A percentile compares a stretch with the other conserved stretches of the same genome.
These are phyloP conservation scores for Xylogone sp. DNA, from an alignment of 2,329 filamentous ascomycete species.

Conservation along the genomic window DNA sequence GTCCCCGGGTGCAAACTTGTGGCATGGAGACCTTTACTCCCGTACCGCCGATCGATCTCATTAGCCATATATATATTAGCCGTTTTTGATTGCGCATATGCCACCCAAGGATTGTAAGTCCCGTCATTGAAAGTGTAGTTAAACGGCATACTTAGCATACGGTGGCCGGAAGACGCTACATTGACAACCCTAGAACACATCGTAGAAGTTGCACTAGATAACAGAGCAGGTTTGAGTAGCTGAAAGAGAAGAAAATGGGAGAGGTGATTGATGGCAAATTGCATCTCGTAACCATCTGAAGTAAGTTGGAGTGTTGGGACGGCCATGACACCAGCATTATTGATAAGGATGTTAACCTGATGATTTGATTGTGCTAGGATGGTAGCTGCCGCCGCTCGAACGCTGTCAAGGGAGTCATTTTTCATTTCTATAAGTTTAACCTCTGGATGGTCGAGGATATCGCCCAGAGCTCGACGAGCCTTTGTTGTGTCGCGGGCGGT, in stretches of 20 bases:
- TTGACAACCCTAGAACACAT: slow-evolving; percentile 44
- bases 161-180: slow-evolving; percentile 41
- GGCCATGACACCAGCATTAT: slow-evolving; percentile 21
- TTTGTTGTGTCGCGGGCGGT: slow-evolving; percentile 31
- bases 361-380: slow-evolving; percentile 23
- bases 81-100: slow-evolving; percentile 40
- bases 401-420: slow-evolving; percentile 26
- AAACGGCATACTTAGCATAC: slow-evolving; percentile 29
- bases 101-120: slow-evolving; percentile 31
- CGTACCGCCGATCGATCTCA: slow-evolving; percentile 41
- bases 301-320: slow-evolving; percentile 29
- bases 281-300: slow-evolving; percentile 43
- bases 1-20: slow-evolving; percentile 38
- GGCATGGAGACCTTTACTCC: slow-evolving; percentile 32
- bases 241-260: slow-evolving; percentile 50
- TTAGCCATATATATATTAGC: slow-evolving; percentile 43
- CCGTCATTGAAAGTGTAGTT: slow-evolving; percentile 17
- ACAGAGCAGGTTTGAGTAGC: slow-evolving; percentile 40
- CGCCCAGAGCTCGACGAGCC: slow-evolving; percentile 25
- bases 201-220: slow-evolving; percentile 31
- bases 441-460: slow-evolving; percentile 33
- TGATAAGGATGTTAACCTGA: slow-evolving; percentile 26
- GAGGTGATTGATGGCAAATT: slow-evolving; percentile 51
- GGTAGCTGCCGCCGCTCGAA: slow-evolving; percentile 23
- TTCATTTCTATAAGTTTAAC: slow-evolving; percentile 32